Percentiles rank a stretch among this genome's conserved stretches.
phyloP scores from a whole-genome alignment of 1,139 yeast genomes.

The Zhuliangozyma parablackwelliae region DNA sequence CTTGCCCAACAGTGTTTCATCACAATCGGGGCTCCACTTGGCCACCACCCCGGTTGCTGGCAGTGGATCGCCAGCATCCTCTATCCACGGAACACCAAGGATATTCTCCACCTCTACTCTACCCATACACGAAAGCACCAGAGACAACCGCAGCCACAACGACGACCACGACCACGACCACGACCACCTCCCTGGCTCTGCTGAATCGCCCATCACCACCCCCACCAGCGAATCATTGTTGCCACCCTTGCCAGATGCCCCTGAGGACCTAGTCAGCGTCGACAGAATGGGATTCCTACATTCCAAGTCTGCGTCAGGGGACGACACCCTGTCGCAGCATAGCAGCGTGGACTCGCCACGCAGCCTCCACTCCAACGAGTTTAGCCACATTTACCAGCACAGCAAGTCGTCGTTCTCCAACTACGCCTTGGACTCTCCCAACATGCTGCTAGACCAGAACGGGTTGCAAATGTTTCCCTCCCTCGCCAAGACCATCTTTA shows the following conservation, averaged over 20 bases:
- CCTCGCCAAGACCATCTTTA: constrained; percentile 2
- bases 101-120: constrained; percentile 1
- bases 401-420: constrained; percentile 18
- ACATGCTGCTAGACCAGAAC: constrained; percentile 15
- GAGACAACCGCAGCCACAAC: too few species aligned
- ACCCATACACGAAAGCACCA: too few species aligned
- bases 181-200: not conserved
- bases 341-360: constrained; percentile 4
- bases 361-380: constrained; percentile 6
- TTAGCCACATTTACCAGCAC: constrained; percentile 12
- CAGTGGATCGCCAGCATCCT: too few species aligned
- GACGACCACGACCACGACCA: constrained; percentile 2
- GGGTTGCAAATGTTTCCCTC: constrained; percentile 18
- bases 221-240: constrained; percentile 22
- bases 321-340: constrained; percentile 6
- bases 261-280: constrained; percentile 9
- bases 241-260: constrained; percentile 35
- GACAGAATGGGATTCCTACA: not conserved
- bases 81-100: too few species aligned
- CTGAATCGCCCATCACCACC: not conserved
- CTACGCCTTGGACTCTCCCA: constrained; percentile 30
- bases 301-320: not conserved
- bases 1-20: too few species aligned
- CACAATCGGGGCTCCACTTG: too few species aligned
- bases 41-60: too few species aligned